These are phyloP conservation scores for Linaria vulgaris DNA, from an alignment of 257 asterid genomes.

Conservation along the genomic window DNA sequence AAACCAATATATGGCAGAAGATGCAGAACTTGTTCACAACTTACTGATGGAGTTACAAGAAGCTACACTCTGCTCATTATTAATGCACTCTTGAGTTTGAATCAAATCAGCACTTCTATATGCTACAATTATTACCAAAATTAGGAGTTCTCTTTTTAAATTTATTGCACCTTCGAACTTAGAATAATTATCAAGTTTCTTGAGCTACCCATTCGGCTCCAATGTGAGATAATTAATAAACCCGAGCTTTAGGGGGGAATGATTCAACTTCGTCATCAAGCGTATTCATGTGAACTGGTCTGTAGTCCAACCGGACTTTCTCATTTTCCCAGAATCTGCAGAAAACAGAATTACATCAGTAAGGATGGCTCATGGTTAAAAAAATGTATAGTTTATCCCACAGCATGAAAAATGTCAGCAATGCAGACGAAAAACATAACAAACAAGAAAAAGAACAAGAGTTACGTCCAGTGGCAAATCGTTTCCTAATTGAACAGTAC, in stretches of 20 bases:
- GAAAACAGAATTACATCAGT: background rate
- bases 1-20: slow-evolving; percentile 1
- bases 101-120: slow-evolving; percentile 22
- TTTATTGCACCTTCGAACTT: slow-evolving; percentile 21
- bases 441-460: background rate
- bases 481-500: background rate
- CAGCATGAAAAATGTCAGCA: background rate
- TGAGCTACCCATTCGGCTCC: slow-evolving; percentile 5
- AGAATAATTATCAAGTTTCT: background rate
- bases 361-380: background rate
- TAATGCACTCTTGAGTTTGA: slow-evolving; percentile 20
- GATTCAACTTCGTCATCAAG: slow-evolving; percentile 60
- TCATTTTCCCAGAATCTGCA: slow-evolving; percentile 68
- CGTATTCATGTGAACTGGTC: slow-evolving; percentile 69
- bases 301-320: slow-evolving; percentile 53
- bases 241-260: slow-evolving; percentile 70
- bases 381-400: background rate
- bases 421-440: background rate
- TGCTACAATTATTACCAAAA: slow-evolving; percentile 37
- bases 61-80: slow-evolving; percentile 2
- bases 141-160: slow-evolving; percentile 6
- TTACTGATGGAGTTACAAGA: background rate
- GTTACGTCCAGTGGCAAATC: background rate
- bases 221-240: slow-evolving; percentile 35
- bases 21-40: background rate